Base-by-base conservation (phyloP, 2,329 filamentous ascomycete species). In the Botrytis galanthina region DNA sequence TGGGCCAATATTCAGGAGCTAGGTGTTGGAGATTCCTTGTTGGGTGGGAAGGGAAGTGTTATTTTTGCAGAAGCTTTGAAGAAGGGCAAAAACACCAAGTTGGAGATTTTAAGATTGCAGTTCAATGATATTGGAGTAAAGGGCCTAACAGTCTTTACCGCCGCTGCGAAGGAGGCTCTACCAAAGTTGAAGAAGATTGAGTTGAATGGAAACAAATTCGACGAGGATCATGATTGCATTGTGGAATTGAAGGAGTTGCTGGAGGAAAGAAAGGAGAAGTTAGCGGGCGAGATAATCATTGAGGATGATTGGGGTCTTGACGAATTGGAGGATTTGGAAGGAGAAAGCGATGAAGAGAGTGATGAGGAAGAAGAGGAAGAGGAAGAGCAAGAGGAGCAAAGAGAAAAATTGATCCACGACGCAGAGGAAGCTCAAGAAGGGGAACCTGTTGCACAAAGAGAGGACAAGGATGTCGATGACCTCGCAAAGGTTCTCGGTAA, bases 171-270 rank as follows among this genome's bases (percentile, higher is more conserved):
- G 78, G 84, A 87, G 14, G 86, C 87, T 3, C 87, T 99, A 14
- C 94, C 94, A 2, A 88, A 88, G 20, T 85, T 99, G 77, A 92
- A 91, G 84, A 91, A 95, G 79, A 89, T 99, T 68, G 96, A 98
- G 84, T 85, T 99, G 77, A 98, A 99, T 82, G 96, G 96, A 69
- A 99, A 99, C 85, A 96, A 94, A 81, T 97, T 99, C 79, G 86
- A 88, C 14, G 95, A 98, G 82, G 94, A 97, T 4, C 94, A 98
- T 78, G 86, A 88, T 64, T 89, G 89, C 42, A 87, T 98, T 60
- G 83, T 89, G 75, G 86, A 85, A 35, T 85, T 98, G 63, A 89
- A 90, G 77, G 88, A 90, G 70, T 85, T 96, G 42, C 86, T 98
- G 39, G 91, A 93, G 74, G 87, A 89, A 79, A 90, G 94, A 76